Conservation (phyloP, 495 filamentous ascomycete genomes). For the Aspergillus incahuasiensis region DNA sequence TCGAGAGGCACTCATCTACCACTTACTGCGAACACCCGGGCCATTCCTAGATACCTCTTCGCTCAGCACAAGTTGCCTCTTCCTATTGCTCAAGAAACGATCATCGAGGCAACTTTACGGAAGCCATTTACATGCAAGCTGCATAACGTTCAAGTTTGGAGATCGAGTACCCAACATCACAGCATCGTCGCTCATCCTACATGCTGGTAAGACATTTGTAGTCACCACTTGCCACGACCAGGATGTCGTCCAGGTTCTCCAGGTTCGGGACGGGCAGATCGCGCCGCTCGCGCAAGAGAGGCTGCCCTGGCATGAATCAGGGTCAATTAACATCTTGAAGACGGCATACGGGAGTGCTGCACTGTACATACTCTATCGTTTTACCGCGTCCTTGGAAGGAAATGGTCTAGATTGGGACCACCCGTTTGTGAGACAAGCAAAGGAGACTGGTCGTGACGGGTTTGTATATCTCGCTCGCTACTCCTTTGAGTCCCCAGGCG, state of each 20-base stretch:
- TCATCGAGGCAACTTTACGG: constrained; percentile 29
- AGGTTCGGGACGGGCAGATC: constrained; percentile 16
- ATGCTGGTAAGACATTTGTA: constrained; percentile 7
- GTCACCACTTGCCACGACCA: constrained; percentile 25
- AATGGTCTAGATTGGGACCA: constrained; percentile 21
- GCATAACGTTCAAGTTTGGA: constrained; percentile 23
- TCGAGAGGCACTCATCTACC: constrained; percentile 30
- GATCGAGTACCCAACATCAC: constrained; percentile 22
- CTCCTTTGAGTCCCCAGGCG: constrained; percentile 11
- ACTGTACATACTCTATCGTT: constrained; percentile 31
- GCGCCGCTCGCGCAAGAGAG: constrained; percentile 10
- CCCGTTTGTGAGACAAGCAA: constrained; percentile 36
- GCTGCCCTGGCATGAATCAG: constrained; percentile 23
- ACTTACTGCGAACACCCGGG: constrained; percentile 34
- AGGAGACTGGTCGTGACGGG: constrained; percentile 19
- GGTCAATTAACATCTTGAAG: constrained; percentile 28
- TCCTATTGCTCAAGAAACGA: constrained; percentile 21
- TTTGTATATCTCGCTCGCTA: constrained; percentile 28
- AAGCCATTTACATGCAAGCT: constrained; percentile 24
- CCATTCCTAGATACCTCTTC: constrained; percentile 9
- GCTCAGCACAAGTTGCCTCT: constrained; percentile 23
- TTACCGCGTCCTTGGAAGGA: constrained; percentile 26
- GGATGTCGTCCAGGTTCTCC: constrained; percentile 26
- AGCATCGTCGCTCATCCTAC: constrained; percentile 25
- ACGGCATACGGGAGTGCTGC: constrained; percentile 23